Base-by-base conservation (phyloP, 2,329 filamentous ascomycete genomes). In the Aspergillus transmontanensis region DNA sequence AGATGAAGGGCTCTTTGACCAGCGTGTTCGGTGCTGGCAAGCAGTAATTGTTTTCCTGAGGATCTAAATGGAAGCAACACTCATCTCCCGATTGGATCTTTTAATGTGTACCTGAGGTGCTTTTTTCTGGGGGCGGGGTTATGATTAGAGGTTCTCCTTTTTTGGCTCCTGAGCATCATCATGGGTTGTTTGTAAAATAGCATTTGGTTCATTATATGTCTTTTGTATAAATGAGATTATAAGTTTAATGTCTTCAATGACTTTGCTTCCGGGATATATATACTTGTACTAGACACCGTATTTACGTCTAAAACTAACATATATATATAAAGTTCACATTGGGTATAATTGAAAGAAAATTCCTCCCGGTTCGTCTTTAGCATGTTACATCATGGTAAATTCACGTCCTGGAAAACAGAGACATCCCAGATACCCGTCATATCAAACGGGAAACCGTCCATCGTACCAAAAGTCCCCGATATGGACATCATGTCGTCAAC, bases 1-100 rank as follows among this genome's bases (percentile, higher is more conserved):
- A 87, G 74, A 96, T 97, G 92, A 95, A 94, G 86, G 87, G 86
- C 63, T 90, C 89, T 32, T 89, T 95, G 72, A 84, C 85, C 43
- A 83, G 87, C 57, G 81, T 83, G 73, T 83, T 86, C 66, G 82
- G 82, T 53, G 75, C 75, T 57, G 72, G 77, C 48, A 67, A 72
- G 63, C 69, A 74, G 66, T 65, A 74, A 68, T 66, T 66, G 64
- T 59, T 61, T 53, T 48, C 36, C 57, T 59, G 14, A 45, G 55
- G 32, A 54, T 51, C 26, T 19, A 30, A 55, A 6, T 41, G 34
- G 51, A 19, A 39, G 6, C n/a, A 36, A 26, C 51, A 19, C 12
- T 23, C 30, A 26, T 39, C 51, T 55, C 32, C 32, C n/a, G n/a
- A 4, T 55, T 23, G n/a, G 21, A 23, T 32, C 11, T 55, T 53